Percentiles rank a stretch among this genome's conserved stretches.
Evolutionary conservation across 1,139 yeast species (phyloP).

Genomic region (Geotrichum klebahnii): DNA sequence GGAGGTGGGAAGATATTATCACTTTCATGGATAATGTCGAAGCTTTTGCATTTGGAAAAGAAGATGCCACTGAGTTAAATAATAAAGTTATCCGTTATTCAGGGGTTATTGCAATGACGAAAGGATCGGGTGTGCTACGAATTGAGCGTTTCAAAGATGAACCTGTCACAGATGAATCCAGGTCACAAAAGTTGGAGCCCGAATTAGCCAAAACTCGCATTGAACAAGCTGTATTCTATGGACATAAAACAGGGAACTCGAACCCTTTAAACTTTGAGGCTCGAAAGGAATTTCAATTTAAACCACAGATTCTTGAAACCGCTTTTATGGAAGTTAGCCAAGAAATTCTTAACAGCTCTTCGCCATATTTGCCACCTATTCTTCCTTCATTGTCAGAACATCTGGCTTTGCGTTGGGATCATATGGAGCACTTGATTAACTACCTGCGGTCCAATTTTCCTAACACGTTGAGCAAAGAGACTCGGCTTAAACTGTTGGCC

Average conservation of each 20-base stretch:
- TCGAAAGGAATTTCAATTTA: constrained; percentile 37
- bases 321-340: constrained; percentile 50
- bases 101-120: constrained; percentile 55
- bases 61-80: constrained; percentile 35
- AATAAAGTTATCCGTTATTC: constrained; percentile 36
- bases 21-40: constrained; percentile 51
- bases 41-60: constrained; percentile 61
- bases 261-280: constrained; percentile 59
- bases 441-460: constrained; percentile 50
- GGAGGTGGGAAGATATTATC: constrained; percentile 77
- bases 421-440: constrained; percentile 45
- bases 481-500: constrained; percentile 43
- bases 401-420: constrained; percentile 43
- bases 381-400: constrained; percentile 46
- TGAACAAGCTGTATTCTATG: constrained; percentile 74
- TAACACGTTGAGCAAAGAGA: constrained; percentile 37
- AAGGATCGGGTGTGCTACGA: constrained; percentile 59
- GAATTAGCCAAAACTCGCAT: constrained; percentile 62
- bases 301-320: constrained; percentile 43
- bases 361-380: constrained; percentile 46
- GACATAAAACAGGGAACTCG: constrained; percentile 38
- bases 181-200: constrained; percentile 27
- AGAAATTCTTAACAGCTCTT: constrained; percentile 53
- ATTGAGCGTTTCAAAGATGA: constrained; percentile 46
- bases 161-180: constrained; percentile 19